Conservation (phyloP, 805 yeast species). For the Nakazawaea holstii region DNA sequence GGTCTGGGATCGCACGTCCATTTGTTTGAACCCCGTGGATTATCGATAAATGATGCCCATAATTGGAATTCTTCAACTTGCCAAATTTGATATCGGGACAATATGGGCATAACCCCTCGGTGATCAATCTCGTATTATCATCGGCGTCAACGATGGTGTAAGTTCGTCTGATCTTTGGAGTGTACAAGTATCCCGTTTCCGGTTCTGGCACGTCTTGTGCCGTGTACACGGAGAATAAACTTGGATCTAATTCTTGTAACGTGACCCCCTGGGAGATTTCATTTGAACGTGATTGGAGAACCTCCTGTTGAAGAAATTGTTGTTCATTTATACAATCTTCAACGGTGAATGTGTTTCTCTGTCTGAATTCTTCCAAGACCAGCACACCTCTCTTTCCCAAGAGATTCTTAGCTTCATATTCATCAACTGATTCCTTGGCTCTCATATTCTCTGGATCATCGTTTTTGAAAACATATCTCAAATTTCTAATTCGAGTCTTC, state of each 20-base stretch:
- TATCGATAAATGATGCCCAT: conserved; percentile 26
- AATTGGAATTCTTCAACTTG: conserved; percentile 24
- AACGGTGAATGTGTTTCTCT: too few relatives aligned
- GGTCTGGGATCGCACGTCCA: conserved; percentile 22
- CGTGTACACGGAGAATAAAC: neutral
- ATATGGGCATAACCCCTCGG: conserved; percentile 11
- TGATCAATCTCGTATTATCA: neutral
- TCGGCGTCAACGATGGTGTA: neutral
- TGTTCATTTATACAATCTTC: neutral
- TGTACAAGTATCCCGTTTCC: neutral
- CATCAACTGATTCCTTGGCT: too few relatives aligned
- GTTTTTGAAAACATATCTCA: too few relatives aligned
- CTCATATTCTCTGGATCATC: too few relatives aligned
- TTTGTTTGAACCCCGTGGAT: conserved; percentile 26
- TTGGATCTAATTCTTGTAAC: neutral
- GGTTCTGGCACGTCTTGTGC: neutral
- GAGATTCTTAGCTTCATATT: too few relatives aligned
- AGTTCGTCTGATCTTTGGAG: conserved; percentile 3
- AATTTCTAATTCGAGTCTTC: too few relatives aligned
- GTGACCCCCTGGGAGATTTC: neutral
- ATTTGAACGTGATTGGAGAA: neutral
- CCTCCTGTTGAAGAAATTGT: neutral
- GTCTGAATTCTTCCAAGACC: too few relatives aligned
- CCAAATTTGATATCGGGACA: conserved; percentile 15
- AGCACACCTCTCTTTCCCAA: too few relatives aligned